These are phyloP conservation scores for Castanopsis chinensis DNA, from an alignment of 306 rosid genomes.

Conservation along the genomic window DNA sequence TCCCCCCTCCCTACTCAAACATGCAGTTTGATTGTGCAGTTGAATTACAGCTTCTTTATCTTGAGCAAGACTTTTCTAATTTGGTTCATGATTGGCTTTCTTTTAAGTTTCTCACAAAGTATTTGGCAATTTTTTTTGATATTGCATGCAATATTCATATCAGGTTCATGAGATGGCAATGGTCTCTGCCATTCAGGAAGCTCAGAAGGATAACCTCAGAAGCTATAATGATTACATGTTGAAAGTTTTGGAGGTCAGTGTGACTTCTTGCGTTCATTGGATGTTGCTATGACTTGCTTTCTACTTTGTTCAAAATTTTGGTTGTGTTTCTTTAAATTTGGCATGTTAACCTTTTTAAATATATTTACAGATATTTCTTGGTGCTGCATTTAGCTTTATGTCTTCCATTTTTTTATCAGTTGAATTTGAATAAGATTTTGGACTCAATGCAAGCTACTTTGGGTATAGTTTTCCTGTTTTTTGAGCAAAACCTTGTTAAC, in stretches of 20 bases:
- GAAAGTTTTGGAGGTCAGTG: constrained; percentile 91
- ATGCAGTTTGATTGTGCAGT: background rate
- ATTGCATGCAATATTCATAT: background rate
- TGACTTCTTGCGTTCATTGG: constrained; percentile 8
- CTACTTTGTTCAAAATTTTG: too few species aligned
- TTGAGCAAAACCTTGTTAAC: too few species aligned
- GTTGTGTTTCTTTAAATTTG: background rate
- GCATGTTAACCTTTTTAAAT: background rate
- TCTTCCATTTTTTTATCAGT: too few species aligned
- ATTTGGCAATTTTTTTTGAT: constrained; percentile 4
- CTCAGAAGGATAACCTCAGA: constrained; percentile 93
- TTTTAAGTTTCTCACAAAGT: background rate
- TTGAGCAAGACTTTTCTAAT: background rate
- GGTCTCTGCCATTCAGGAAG: constrained; percentile 96
- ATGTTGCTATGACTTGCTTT: constrained; percentile 5
- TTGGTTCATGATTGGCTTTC: background rate
- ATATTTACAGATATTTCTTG: background rate
- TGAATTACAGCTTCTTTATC: constrained; percentile 4
- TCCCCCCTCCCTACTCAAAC: background rate
- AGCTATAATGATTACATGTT: constrained; percentile 92
- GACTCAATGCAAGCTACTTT: too few species aligned
- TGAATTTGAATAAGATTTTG: too few species aligned
- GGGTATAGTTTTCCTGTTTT: too few species aligned
- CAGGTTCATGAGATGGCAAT: constrained; percentile 99
- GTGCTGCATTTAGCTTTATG: background rate